phyloP scores from a whole-genome alignment of 768 basidiomycete species.

The Russula sp. region DNA sequence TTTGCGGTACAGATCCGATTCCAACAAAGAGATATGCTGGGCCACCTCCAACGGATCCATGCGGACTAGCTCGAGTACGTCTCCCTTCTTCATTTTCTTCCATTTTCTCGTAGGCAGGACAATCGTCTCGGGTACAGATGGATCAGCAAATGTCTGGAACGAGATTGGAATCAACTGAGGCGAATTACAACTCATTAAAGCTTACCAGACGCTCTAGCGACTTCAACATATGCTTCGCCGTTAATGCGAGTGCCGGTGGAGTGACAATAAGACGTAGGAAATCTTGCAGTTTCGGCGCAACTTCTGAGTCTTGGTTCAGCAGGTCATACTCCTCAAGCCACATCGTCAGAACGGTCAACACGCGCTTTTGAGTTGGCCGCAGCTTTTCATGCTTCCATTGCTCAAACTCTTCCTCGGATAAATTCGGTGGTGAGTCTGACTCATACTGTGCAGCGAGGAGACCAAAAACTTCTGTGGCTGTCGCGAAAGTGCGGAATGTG shows the following conservation, averaged over 20 bases:
- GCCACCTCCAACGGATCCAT: conserved; percentile 70
- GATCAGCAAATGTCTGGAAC: conserved; percentile 26
- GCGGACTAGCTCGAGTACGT: conserved; percentile 60
- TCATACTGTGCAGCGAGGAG: conserved; percentile 62
- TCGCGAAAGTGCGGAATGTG: conserved; percentile 80
- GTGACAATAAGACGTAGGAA: conserved; percentile 46
- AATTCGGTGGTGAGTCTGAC: conserved; percentile 45
- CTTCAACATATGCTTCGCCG: conserved; percentile 50
- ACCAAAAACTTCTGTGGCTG: conserved; percentile 64
- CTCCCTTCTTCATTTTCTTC: conserved; percentile 47
- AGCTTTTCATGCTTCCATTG: conserved; percentile 67
- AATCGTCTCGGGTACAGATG: conserved; percentile 3
- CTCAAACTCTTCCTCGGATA: conserved; percentile 51
- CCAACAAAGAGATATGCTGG: conserved; percentile 76
- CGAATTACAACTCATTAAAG: not conserved
- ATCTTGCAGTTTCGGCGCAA: conserved; percentile 53
- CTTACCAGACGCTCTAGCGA: conserved; percentile 57
- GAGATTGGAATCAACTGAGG: not conserved
- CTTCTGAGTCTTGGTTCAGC: conserved; percentile 61
- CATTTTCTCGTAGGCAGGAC: conserved; percentile 33
- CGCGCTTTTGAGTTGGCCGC: conserved; percentile 59
- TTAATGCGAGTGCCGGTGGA: conserved; percentile 43
- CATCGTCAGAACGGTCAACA: conserved; percentile 52
- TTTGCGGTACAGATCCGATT: conserved; percentile 64
- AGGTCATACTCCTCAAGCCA: conserved; percentile 65